Percentiles rank a stretch among this genome's conserved stretches.
phyloP scores from a whole-genome alignment of 2,329 filamentous ascomycete genomes.

The Hypoxylon sp. region DNA sequence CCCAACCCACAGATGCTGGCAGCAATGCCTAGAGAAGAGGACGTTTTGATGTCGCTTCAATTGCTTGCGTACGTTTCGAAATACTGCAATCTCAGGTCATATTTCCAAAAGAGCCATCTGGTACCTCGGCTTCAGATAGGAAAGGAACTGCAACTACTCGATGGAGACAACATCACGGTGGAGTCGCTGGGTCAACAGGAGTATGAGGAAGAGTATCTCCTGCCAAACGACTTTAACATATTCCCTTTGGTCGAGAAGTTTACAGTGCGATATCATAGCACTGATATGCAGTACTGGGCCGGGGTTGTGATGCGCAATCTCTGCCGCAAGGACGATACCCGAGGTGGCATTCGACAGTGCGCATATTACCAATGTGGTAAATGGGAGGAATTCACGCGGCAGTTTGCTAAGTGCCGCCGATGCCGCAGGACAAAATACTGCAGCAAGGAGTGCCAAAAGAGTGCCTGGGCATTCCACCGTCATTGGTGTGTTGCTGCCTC shows the following conservation, averaged over 20 bases:
- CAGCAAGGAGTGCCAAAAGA: constrained; percentile 99
- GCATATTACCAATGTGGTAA: constrained; percentile 98
- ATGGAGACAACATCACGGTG: constrained; percentile 72
- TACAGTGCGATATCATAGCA: constrained; percentile 92
- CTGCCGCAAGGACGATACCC: constrained; percentile 95
- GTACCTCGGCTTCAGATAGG: constrained; percentile 94
- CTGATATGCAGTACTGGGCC: constrained; percentile 99
- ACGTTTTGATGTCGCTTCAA: constrained; percentile 97
- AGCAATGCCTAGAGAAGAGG: constrained; percentile 95
- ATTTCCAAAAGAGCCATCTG: constrained; percentile 95
- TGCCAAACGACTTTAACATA: constrained; percentile 97
- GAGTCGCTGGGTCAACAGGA: constrained; percentile 65
- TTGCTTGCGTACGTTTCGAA: constrained; percentile 98
- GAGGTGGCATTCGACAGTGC: constrained; percentile 95
- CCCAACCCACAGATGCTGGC: constrained; percentile 83
- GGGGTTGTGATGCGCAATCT: constrained; percentile 99
- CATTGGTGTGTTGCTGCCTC: constrained; percentile 93
- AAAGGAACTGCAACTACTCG: constrained; percentile 83
- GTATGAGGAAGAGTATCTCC: constrained; percentile 87
- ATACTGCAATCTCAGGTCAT: constrained; percentile 95
- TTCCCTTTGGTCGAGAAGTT: constrained; percentile 99
- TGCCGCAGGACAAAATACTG: constrained; percentile 98
- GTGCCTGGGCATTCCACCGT: constrained; percentile 96
- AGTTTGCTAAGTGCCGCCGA: constrained; percentile 97
- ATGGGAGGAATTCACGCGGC: constrained; percentile 96